These are phyloP conservation scores for Fistulifera pelliculosa DNA, from an alignment of 108 stramenopile species.

Conservation along the genomic window DNA sequence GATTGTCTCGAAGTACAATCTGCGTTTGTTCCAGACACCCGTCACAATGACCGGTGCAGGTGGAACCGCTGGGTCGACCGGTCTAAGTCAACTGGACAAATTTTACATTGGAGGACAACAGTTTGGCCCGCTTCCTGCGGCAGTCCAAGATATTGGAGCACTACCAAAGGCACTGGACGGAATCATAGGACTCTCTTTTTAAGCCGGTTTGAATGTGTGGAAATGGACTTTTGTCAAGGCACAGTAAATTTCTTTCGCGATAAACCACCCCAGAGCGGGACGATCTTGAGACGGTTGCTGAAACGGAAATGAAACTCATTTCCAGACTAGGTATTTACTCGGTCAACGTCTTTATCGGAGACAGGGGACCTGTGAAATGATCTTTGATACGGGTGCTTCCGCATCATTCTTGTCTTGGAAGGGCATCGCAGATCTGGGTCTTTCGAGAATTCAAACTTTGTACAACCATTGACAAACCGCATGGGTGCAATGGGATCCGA, in stretches of 20 bases:
- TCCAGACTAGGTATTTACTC: conserved; percentile 51
- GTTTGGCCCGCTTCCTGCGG: conserved; percentile 41
- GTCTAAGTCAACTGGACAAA: conserved; percentile 40
- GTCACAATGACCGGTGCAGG: conserved; percentile 68
- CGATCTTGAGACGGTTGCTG: conserved; percentile 20
- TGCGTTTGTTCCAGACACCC: conserved; percentile 23
- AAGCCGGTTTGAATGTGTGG: conserved; percentile 39
- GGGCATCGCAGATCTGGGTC: conserved; percentile 42
- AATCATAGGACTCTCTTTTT: conserved; percentile 77
- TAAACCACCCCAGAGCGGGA: background rate
- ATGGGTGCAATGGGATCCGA: conserved; percentile 72
- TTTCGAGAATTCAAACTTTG: conserved; percentile 18
- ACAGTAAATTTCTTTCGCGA: conserved; percentile 7
- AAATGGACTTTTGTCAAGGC: conserved; percentile 45
- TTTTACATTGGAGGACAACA: conserved; percentile 26
- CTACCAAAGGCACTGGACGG: conserved; percentile 61
- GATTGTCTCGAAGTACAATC: conserved; percentile 29
- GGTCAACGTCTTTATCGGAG: conserved; percentile 42
- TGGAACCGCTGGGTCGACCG: conserved; percentile 23
- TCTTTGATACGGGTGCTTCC: conserved; percentile 70
- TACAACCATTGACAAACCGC: conserved; percentile 18
- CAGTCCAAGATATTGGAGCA: conserved; percentile 65
- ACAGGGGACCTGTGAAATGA: conserved; percentile 62
- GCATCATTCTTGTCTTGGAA: conserved; percentile 55
- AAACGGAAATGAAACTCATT: conserved; percentile 19